Conservation (phyloP, 2,329 filamentous ascomycete genomes). For the Ophiostoma ulmi region DNA sequence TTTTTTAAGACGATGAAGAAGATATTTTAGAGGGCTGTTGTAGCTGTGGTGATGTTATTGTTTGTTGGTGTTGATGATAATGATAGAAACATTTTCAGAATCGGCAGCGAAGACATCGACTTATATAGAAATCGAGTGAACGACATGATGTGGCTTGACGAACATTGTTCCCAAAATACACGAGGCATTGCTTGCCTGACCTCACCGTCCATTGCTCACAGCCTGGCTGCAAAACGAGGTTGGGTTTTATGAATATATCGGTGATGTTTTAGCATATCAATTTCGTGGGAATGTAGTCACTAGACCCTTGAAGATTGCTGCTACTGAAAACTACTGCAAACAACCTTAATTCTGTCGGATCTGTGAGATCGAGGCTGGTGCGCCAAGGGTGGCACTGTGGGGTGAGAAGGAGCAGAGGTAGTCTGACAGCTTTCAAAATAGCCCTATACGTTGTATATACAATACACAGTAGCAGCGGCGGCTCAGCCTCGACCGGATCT, state of each 20-base stretch:
- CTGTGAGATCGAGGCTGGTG: constrained; percentile 5
- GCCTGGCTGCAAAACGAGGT: no score
- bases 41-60: not conserved
- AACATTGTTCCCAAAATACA: not conserved
- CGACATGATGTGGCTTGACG: not conserved
- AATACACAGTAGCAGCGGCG: not conserved
- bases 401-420: not conserved
- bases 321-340: not conserved
- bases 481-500: constrained; percentile 9
- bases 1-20: not conserved
- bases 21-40: not conserved
- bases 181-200: not conserved
- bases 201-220: not conserved
- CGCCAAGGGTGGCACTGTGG: not conserved
- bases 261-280: not conserved
- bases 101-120: not conserved
- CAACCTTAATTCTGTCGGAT: not conserved
- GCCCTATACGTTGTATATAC: not conserved
- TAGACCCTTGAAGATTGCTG: not conserved
- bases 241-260: not conserved
- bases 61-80: not conserved
- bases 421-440: not conserved
- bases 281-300: not conserved
- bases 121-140: not conserved
- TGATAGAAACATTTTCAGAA: not conserved